These are phyloP conservation scores for Taiozyma sp. DNA, from an alignment of 1,139 yeast genomes.

Conservation along the genomic window DNA sequence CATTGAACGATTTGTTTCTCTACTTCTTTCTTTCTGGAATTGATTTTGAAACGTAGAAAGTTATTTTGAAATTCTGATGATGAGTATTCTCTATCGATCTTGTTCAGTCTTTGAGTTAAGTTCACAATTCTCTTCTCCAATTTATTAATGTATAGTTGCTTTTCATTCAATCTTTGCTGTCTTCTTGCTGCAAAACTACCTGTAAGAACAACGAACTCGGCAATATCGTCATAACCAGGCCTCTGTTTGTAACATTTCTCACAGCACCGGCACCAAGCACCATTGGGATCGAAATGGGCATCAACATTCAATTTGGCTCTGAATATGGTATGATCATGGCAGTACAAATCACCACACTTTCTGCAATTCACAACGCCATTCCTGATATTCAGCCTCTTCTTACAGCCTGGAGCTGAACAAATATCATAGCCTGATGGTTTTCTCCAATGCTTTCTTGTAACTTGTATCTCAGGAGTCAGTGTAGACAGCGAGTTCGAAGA, in stretches of 20 bases:
- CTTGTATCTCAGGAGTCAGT: conserved; percentile 24
- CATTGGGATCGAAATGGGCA: conserved; percentile 47
- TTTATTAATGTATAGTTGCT: conserved; percentile 47
- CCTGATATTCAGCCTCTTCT: conserved; percentile 37
- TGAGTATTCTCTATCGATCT: conserved; percentile 20
- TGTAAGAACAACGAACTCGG: conserved; percentile 42
- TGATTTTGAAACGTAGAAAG: conserved; percentile 14
- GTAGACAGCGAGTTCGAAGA: conserved; percentile 13
- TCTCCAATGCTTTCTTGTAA: conserved; percentile 64
- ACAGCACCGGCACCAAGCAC: conserved; percentile 73
- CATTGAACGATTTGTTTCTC: conserved; percentile 62
- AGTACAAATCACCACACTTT: conserved; percentile 69
- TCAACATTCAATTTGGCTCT: conserved; percentile 39
- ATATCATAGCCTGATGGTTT: conserved; percentile 35
- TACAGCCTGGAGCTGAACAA: conserved; percentile 39
- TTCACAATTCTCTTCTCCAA: conserved; percentile 62
- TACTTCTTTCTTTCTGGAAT: conserved; percentile 28
- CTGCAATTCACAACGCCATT: conserved; percentile 59
- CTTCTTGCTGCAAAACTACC: conserved; percentile 38
- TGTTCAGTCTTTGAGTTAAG: conserved; percentile 26
- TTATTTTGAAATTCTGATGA: conserved; percentile 15
- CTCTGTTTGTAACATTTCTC: conserved; percentile 50
- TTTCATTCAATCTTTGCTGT: conserved; percentile 31
- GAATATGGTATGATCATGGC: conserved; percentile 52
- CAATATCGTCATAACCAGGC: conserved; percentile 49